A percentile compares a stretch with the other conserved stretches of the same genome.
Conservation (phyloP, 441 rosid species). For the Rhodomyrtus psidioides region DNA sequence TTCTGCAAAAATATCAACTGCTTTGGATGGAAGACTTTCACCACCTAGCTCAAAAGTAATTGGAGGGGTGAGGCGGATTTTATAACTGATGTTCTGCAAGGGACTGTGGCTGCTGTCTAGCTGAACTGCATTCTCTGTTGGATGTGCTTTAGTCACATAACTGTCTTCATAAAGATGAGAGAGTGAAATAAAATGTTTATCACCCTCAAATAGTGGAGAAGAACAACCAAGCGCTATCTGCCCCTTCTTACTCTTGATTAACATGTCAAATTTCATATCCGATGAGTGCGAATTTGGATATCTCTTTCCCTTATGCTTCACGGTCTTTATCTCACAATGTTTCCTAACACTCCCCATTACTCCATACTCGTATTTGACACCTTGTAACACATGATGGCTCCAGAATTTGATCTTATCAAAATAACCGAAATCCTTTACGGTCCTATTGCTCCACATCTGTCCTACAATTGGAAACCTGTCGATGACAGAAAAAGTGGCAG, state of each 20-base stretch:
- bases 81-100: conserved; percentile 61
- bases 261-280: conserved; percentile 70
- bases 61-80: conserved; percentile 22
- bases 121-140: conserved; percentile 17
- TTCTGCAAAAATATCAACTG: too few relatives aligned
- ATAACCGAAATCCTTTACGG: too few relatives aligned
- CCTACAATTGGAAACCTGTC: too few relatives aligned
- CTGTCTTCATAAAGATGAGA: neutral
- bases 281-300: conserved; percentile 50
- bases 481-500: too few relatives aligned
- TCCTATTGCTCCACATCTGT: too few relatives aligned
- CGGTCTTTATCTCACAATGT: conserved; percentile 25
- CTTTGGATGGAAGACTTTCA: conserved; percentile 11
- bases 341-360: conserved; percentile 26
- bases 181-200: conserved; percentile 19
- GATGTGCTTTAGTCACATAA: neutral
- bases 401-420: conserved; percentile 35
- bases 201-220: conserved; percentile 60
- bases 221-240: conserved; percentile 35
- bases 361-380: conserved; percentile 48
- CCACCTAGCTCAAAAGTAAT: conserved; percentile 17
- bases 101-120: conserved; percentile 19
- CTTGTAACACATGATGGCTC: conserved; percentile 23
- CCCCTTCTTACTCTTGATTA: conserved; percentile 32
- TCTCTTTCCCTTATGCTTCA: conserved; percentile 32